These are phyloP conservation scores for barrel medic (Medicago truncatula) DNA, from an alignment of 306 rosid genomes.

Conservation along the genomic window DNA sequence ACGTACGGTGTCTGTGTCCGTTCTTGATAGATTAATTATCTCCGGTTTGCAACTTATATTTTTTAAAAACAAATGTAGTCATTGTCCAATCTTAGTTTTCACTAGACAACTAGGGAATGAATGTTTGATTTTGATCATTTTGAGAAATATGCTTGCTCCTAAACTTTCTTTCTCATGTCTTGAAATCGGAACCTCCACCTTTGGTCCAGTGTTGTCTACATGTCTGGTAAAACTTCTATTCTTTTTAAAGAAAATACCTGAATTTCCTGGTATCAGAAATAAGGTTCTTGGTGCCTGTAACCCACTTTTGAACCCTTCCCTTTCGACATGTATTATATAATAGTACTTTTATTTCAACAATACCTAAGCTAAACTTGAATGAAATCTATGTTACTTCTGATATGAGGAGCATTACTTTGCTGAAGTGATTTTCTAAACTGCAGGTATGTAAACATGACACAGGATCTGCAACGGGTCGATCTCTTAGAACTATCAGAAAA, in stretches of 20 bases:
- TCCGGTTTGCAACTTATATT: not conserved
- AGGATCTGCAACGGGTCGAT: slow-evolving; percentile 80
- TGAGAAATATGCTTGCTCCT: not conserved
- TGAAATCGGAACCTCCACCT: too few relatives aligned
- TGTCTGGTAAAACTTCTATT: not conserved
- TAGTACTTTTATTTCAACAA: not conserved
- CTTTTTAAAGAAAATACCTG: not conserved
- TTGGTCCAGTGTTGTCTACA: too few relatives aligned
- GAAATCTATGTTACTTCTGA: not conserved
- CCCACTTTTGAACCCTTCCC: too few relatives aligned
- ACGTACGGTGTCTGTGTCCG: not conserved
- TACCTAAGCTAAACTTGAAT: not conserved
- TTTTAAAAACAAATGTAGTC: too few relatives aligned
- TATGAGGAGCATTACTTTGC: not conserved
- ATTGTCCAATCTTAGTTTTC: not conserved
- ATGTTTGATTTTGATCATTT: slow-evolving; percentile 1
- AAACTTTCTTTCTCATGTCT: not conserved
- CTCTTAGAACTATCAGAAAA: slow-evolving; percentile 63
- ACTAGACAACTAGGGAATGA: not conserved
- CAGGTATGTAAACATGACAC: slow-evolving; percentile 81
- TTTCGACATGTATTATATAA: not conserved
- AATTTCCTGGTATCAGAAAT: too few relatives aligned
- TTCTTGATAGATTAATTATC: not conserved
- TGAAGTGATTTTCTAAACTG: slow-evolving; percentile 32
- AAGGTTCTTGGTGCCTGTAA: too few relatives aligned